Evolutionary conservation across 495 filamentous ascomycete genomes (phyloP).

Genomic region (Endocarpon pusillum): DNA sequence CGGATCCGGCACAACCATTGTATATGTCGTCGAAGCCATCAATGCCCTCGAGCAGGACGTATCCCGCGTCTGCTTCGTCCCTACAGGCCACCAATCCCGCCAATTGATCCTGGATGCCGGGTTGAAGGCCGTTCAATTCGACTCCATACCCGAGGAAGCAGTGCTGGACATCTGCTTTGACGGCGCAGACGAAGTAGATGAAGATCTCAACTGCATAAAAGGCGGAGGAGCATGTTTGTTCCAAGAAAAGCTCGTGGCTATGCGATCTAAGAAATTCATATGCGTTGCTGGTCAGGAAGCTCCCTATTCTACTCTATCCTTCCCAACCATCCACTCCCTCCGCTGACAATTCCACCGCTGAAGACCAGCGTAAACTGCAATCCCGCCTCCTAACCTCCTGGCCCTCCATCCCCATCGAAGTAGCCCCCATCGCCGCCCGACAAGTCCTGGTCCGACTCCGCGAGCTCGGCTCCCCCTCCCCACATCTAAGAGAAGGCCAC

Average conservation of each 20-base stretch:
- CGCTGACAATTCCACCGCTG: background rate
- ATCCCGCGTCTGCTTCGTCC: constrained; percentile 60
- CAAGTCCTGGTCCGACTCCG: constrained; percentile 50
- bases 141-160: constrained; percentile 40
- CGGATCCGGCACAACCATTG: constrained; percentile 81
- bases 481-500: constrained; percentile 48
- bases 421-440: constrained; percentile 63
- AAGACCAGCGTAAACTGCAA: constrained; percentile 77
- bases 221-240: constrained; percentile 92
- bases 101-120: constrained; percentile 65
- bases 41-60: constrained; percentile 44
- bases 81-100: constrained; percentile 80
- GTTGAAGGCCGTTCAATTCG: constrained; percentile 60
- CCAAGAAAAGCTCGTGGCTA: constrained; percentile 92
- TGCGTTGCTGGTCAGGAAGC: constrained; percentile 61
- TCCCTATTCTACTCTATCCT: constrained; percentile 1
- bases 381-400: constrained; percentile 60
- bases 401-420: constrained; percentile 81
- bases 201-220: constrained; percentile 90
- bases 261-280: constrained; percentile 71
- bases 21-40: constrained; percentile 93
- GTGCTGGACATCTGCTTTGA: constrained; percentile 76
- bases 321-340: constrained; percentile 2
- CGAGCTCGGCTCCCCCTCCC: constrained; percentile 49
- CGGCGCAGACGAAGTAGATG: constrained; percentile 93